Evolutionary conservation across 148 eudicot species (phyloP).

Genomic region (Polygonum maritimum): DNA sequence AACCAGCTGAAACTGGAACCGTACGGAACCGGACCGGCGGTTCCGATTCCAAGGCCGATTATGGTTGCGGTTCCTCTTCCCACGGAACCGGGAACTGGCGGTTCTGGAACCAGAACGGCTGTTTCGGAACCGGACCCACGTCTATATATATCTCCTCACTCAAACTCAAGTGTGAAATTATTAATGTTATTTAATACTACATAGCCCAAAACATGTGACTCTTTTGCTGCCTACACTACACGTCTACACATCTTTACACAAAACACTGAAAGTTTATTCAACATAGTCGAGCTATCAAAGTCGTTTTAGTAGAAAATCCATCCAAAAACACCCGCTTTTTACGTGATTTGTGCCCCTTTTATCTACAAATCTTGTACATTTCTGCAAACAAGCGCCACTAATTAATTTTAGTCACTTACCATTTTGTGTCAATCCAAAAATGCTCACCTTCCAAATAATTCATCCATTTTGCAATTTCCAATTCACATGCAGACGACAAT

Average conservation of each 20-base stretch:
- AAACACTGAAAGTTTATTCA: background rate
- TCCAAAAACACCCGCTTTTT: background rate
- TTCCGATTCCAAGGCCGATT: no score
- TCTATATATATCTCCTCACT: background rate
- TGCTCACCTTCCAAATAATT: no score
- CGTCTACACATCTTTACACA: background rate
- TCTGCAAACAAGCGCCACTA: background rate
- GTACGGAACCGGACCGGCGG: no score
- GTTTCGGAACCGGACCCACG: no score
- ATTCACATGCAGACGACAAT: background rate
- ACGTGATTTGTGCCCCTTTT: background rate
- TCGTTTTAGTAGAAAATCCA: background rate
- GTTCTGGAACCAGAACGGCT: no score
- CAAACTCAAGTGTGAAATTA: background rate
- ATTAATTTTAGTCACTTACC: background rate
- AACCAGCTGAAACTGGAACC: no score
- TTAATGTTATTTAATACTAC: no score
- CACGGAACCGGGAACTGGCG: no score
- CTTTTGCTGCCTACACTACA: background rate
- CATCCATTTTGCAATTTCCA: background rate
- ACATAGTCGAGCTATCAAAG: background rate
- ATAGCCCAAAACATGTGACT: background rate
- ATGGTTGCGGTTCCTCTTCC: no score
- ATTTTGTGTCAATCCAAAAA: no score
- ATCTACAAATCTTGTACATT: background rate